Evolutionary conservation across 2,329 filamentous ascomycete species (phyloP), one percentile per base, ranked within the genome.

Genomic region (Thermomyces lanuginosus): DNA sequence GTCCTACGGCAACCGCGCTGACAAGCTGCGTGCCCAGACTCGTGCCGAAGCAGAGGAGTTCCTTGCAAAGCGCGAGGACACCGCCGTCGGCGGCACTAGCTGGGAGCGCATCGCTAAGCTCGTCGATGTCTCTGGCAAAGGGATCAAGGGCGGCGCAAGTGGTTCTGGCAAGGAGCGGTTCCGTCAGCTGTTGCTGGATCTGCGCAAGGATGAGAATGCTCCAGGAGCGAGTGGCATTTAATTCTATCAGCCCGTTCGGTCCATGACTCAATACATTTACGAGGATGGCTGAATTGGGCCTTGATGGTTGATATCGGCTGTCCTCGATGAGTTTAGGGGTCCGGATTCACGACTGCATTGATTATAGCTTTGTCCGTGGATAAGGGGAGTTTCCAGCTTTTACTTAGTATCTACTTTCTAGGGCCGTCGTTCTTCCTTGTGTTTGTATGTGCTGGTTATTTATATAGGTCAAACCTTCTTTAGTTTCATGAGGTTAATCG

Each of bases 81-180:
- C 84, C 20, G 80, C 83, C 13, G 81, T 81, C 7, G 89, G 89
- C 26, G 89, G 89, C 36, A 98, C 89, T 4, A 92, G 81, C 65
- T 98, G 89, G 89, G 89, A 98, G 61, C 76, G 89, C 41, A 95
- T 98, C 47, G 78, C 84, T 13, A 98, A 95, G 63, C 57, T 98
- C 42, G 84, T 95, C n/a, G 89, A 98, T 56, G 58, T 98, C 38
- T 93, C 82, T 45, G 89, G 89, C 36, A 98, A 95, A 61, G 83
- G 86, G 8, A 61, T 70, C 33, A 79, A 75, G 55, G 84, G 86
- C 32, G 86, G 84, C 46, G 83, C 80, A 22, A 74, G 73, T 34
- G 86, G 84, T 23, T 91, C 80, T 34, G 84, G 86, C 44, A 98
- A 98, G 68, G 82, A 91, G 55, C 80, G 83, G 38, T 95, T 98